Base-by-base conservation (phyloP, 1,284 basidiomycete species). In the Ustilago xerochloae region DNA sequence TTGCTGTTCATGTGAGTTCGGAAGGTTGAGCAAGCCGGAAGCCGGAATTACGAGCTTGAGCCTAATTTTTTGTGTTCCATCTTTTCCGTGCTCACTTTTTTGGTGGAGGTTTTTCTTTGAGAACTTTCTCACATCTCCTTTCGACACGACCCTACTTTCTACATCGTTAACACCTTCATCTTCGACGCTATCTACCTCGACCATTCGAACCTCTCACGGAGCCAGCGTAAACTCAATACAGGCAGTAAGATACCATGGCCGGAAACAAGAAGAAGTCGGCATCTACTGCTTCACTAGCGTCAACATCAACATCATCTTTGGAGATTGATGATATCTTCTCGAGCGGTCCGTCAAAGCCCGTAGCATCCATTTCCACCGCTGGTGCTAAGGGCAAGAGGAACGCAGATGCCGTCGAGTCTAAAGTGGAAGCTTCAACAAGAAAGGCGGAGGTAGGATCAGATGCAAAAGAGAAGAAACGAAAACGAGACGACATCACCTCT, bases 261-360 rank as follows among this genome's bases (percentile, higher is more conserved):
- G 48, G n/a, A 29, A 47, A 16, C 20, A 53, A 24, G 0, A 53
- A 43, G 2, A 16, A 38, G 29, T 22, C 4, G 5, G 12, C 0
- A 29, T 4, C 35, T 5, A 5, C 53, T 1, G 4, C 33, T 13
- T 4, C 22, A 22, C 12, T 18, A 24, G n/a, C 5, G 28, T 3
- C 18, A 6, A 36, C n/a, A 35, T 8, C 33, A 16, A 16, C 33
- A 35, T 8, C 33, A 16, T 24, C 20, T 47, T 28, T 20, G 33
- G 66, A 69, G 52, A 69, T 69, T 22, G 61, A 62, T 38, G 67
- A 51, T 18, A 63, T 68, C 28, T 68, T 68, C 22, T 45, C 39
- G 29, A 9, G n/a, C 8, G 22, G 32, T 28, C 7, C 47, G 13
- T 32, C 22, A 13, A 18, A 2, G 15, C 0, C 38, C 0, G 2